Evolutionary conservation across 2,329 filamentous ascomycete genomes (phyloP).

Genomic region (Penicillium sp.): DNA sequence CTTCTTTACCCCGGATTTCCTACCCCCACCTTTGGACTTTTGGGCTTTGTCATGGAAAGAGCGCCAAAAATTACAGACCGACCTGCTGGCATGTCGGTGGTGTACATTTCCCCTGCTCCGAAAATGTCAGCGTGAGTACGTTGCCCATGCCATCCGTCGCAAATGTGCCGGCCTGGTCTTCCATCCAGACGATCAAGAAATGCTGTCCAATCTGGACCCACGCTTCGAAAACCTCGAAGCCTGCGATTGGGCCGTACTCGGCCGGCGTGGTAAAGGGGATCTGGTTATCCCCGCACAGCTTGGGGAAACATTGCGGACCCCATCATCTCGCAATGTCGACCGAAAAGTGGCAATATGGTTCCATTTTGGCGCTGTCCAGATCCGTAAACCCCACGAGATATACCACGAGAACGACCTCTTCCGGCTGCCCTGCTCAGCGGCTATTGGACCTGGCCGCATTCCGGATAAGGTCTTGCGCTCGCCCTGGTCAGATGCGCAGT

Average conservation of each 20-base stretch:
- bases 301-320: neutral
- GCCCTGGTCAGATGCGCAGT: conserved; percentile 42
- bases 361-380: conserved; percentile 38
- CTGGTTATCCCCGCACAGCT: conserved; percentile 28
- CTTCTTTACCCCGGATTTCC: conserved; percentile 42
- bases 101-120: conserved; percentile 42
- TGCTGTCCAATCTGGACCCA: conserved; percentile 26
- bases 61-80: conserved; percentile 36
- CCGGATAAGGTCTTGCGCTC: conserved; percentile 40
- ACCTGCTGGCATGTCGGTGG: conserved; percentile 43
- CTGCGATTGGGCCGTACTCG: conserved; percentile 24
- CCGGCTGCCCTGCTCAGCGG: conserved; percentile 34
- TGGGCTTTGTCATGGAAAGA: conserved; percentile 31
- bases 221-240: conserved; percentile 25
- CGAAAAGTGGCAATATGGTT: conserved; percentile 41
- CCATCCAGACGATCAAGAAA: conserved; percentile 22
- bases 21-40: conserved; percentile 39
- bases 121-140: conserved; percentile 41
- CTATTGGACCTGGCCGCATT: conserved; percentile 33
- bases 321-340: conserved; percentile 13
- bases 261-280: conserved; percentile 34
- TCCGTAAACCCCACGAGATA: conserved; percentile 30
- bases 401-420: conserved; percentile 37
- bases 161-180: conserved; percentile 34
- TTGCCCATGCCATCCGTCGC: conserved; percentile 35